Evolutionary conservation across 2,329 filamentous ascomycete species (phyloP).

Genomic region (Microascus cirrosus): DNA sequence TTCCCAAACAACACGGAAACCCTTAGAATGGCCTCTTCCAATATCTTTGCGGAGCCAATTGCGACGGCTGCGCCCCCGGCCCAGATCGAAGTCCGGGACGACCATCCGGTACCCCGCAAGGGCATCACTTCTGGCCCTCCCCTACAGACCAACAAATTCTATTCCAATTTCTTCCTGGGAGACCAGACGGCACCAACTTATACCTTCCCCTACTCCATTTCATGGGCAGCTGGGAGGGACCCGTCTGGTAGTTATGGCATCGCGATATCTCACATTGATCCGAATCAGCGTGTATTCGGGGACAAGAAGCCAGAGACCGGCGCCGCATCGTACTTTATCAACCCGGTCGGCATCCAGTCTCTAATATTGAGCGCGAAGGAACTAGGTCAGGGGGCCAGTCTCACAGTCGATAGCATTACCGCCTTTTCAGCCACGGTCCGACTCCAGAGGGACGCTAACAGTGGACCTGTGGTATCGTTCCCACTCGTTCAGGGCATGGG

Average conservation of each 20-base stretch:
- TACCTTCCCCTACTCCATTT: slow-evolving; percentile 63
- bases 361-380: slow-evolving; percentile 70
- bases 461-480: slow-evolving; percentile 56
- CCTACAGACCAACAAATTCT: slow-evolving; percentile 70
- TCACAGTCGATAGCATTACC: slow-evolving; percentile 42
- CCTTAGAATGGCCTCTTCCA: slow-evolving; percentile 15
- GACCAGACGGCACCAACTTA: slow-evolving; percentile 59
- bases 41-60: slow-evolving; percentile 48
- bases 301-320: slow-evolving; percentile 39
- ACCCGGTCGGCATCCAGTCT: slow-evolving; percentile 72
- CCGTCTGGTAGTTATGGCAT: slow-evolving; percentile 63
- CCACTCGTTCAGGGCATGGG: slow-evolving; percentile 84
- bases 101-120: slow-evolving; percentile 47
- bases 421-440: slow-evolving; percentile 57
- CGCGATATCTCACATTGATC: slow-evolving; percentile 62
- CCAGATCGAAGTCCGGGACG: slow-evolving; percentile 31
- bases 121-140: slow-evolving; percentile 37
- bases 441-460: slow-evolving; percentile 42
- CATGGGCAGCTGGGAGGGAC: slow-evolving; percentile 55
- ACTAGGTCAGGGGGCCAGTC: slow-evolving; percentile 46
- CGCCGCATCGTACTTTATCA: slow-evolving; percentile 63
- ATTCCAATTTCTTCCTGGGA: slow-evolving; percentile 69
- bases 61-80: slow-evolving; percentile 37
- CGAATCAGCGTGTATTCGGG: slow-evolving; percentile 56
- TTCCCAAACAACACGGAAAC: not conserved